Base-by-base conservation (phyloP, 2,329 filamentous ascomycete species). In the Penicillium aurantiogriseum region DNA sequence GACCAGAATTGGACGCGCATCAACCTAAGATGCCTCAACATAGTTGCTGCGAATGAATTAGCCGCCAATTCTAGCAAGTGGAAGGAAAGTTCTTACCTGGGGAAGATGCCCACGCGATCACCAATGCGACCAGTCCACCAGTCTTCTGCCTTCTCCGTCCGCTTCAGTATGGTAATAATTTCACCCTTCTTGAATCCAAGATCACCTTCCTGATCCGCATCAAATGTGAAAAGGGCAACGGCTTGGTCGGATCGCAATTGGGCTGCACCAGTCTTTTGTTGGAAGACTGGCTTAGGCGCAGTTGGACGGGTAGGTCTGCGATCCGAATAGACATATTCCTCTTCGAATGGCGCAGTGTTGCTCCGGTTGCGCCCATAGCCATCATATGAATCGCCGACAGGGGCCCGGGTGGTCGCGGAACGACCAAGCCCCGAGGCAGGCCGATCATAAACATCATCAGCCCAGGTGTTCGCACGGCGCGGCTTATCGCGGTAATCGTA, bases 61-160 rank as follows among this genome's bases (percentile, higher is more conserved):
- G 64, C 39, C 13, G 6, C 44, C 36, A 29, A 19, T 25, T n/a
- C n/a, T 21, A 17, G 10, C 15, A 25, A 19, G 21, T 25, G 17
- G 10, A 17, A 45, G 15, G 5, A 44, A 25, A 46, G 25, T 51
- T 69, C 79, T 63, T 77, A 85, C 83, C 90, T 94, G 0, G 94
- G 94, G 77, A 99, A 99, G 64, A 97, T 96, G 38, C 94, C 94
- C 54, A 92, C 90, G 66, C 87, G 84, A 63, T 86, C 84, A 31
- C 92, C 92, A 69, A 97, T 87, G 76, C 89, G 88, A 27, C 94
- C 94, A 19, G 93, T 97, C 94, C 93, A 97, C 93, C 93, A 97
- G 74, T 97, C 93, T 56, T 92, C 92, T 57, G 91, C 89, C 67
- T 89, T 97, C 5, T 97, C 91, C 5, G 93, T 97, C 76, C 90